A percentile compares a stretch with the other conserved stretches of the same genome.
Evolutionary conservation across 2,329 filamentous ascomycete genomes (phyloP).

Genomic region (Exophiala phaeomuriformis): DNA sequence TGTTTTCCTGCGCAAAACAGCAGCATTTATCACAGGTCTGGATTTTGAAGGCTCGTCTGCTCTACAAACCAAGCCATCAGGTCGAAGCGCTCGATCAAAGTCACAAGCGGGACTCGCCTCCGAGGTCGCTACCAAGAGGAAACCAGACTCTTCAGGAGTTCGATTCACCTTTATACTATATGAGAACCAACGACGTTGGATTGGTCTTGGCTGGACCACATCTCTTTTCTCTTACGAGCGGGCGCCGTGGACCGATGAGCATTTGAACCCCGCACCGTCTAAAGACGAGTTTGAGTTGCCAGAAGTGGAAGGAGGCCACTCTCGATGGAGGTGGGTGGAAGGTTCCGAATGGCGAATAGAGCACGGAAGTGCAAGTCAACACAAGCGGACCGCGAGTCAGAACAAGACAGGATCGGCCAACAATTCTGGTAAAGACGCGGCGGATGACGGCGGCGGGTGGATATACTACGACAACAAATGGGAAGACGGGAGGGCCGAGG

Average conservation of each 20-base stretch:
- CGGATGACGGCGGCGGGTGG: conserved; percentile 69
- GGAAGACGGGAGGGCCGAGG: conserved; percentile 78
- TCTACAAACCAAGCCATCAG: conserved; percentile 18
- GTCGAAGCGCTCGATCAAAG: conserved; percentile 29
- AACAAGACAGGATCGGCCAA: conserved; percentile 31
- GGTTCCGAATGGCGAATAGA: conserved; percentile 82
- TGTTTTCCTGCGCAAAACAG: conserved; percentile 60
- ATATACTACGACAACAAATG: conserved; percentile 99
- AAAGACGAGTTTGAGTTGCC: conserved; percentile 66
- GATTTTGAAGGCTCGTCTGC: conserved; percentile 52
- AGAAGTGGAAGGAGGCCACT: conserved; percentile 56
- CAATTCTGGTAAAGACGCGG: conserved; percentile 30
- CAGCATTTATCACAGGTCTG: conserved; percentile 71
- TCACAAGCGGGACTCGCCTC: conserved; percentile 41
- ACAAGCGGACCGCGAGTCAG: conserved; percentile 29
- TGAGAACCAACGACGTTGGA: conserved; percentile 92
- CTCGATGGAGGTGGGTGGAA: conserved; percentile 74
- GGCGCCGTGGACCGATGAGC: conserved; percentile 90
- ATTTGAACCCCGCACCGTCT: conserved; percentile 69
- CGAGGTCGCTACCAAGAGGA: conserved; percentile 41
- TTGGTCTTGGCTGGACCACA: conserved; percentile 90
- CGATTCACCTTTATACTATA: conserved; percentile 95
- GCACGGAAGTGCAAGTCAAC: conserved; percentile 43
- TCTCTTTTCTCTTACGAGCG: conserved; percentile 87
- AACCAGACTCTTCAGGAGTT: conserved; percentile 61